Evolutionary conservation across 805 yeast genomes (phyloP), one percentile per base, ranked within the genome.

Genomic region (Nakazawaea molendinolei): DNA sequence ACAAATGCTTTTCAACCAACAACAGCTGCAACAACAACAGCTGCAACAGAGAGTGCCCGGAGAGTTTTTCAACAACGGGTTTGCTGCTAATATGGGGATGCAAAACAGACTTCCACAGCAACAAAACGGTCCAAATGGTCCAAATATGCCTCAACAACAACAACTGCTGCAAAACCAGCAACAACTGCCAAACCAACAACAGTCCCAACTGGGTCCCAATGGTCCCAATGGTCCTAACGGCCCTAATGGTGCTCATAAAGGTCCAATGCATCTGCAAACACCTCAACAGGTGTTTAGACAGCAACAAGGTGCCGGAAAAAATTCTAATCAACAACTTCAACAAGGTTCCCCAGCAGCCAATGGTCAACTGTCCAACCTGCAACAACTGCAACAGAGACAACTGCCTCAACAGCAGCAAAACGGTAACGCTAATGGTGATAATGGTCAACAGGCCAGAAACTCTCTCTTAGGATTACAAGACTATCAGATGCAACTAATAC

Each of bases 401-500:
- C n/a, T n/a, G n/a, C n/a, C n/a, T n/a, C n/a, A n/a, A n/a, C 51
- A 29, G 16, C 37, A 38, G 50, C 34, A 56, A 56, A 45, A 64
- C 60, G 55, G 47, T 39, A 69, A 68, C 48, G 89, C 90, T 1
- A 60, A 6, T 10, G 17, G 21, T 12, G 39, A 35, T 14, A 35
- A 23, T 15, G 16, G 32, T n/a, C 25, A 23, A 8, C 36, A 33
- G 19, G 34, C 36, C 5, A 32, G 36, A 23, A 38, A 23, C 23
- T 32, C 41, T 15, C 23, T 38, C 9, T 14, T 33, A 12, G 41
- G 41, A 5, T 22, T 85, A 26, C 85, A 80, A 48, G 94, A 85
- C 51, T 85, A 86, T 55, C 94, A 85, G 54, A 77, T 75, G 65
- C 90, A 84, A 55, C 61, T 84, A 45, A 71, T 82, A 71, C 53